These are phyloP conservation scores for Colletotrichum sp. DNA, from an alignment of 2,329 filamentous ascomycete genomes.

Conservation along the genomic window DNA sequence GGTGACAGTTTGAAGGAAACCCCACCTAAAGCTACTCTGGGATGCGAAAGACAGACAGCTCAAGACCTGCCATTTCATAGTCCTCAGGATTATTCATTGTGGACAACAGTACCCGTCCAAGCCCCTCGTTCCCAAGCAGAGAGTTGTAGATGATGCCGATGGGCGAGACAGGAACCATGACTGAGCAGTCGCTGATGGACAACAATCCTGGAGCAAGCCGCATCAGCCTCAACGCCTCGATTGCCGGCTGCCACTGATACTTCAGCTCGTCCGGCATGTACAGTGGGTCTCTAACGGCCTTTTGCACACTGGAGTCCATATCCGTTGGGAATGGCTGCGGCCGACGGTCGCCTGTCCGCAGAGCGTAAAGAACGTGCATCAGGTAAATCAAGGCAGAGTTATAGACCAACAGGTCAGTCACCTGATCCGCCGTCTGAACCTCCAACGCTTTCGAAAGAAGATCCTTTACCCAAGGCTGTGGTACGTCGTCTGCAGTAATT, in stretches of 20 bases:
- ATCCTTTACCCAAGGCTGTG: not conserved
- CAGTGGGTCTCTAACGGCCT: not conserved
- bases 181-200: not conserved
- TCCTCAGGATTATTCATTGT: not conserved
- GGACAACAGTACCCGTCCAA: not conserved
- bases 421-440: not conserved
- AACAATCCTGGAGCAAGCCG: not conserved
- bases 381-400: not conserved
- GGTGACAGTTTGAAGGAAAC: not conserved
- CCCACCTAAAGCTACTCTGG: not conserved
- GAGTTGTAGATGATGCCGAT: constrained; percentile 3
- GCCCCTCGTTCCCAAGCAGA: not conserved
- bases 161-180: not conserved
- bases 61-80: not conserved
- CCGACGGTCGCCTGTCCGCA: not conserved
- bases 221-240: not conserved
- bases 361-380: not conserved
- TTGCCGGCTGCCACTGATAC: not conserved
- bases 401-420: not conserved
- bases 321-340: not conserved
- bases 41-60: not conserved
- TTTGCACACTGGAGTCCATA: not conserved
- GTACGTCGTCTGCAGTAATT: not conserved
- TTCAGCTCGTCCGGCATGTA: constrained; percentile 1
- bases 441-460: not conserved